Evolutionary conservation across 805 yeast species (phyloP).

Genomic region (Cyberlindnera americana): DNA sequence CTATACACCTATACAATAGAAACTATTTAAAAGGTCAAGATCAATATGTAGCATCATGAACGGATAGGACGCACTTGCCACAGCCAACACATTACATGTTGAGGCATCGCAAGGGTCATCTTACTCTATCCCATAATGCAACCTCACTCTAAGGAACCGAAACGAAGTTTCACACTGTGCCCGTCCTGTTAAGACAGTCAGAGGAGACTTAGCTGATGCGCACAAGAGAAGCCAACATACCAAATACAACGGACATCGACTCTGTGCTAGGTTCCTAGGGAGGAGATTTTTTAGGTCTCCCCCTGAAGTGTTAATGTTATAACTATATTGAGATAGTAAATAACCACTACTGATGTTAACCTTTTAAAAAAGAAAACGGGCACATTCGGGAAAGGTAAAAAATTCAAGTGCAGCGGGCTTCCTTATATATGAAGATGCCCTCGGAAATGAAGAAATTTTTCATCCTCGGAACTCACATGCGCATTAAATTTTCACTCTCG

Average conservation of each 20-base stretch:
- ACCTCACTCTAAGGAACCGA: conserved; percentile 61
- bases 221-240: conserved; percentile 21
- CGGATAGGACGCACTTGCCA: conserved; percentile 25
- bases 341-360: conserved; percentile 76
- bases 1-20: too few species aligned
- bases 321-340: conserved; percentile 58
- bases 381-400: conserved; percentile 4
- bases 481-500: conserved; percentile 2
- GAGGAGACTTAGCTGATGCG: conserved; percentile 63
- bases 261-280: conserved; percentile 30
- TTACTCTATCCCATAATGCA: conserved; percentile 28
- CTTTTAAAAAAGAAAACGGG: conserved; percentile 23
- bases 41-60: conserved; percentile 28
- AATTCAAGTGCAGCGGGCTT: conserved; percentile 26
- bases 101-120: conserved; percentile 20
- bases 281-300: conserved; percentile 10
- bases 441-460: conserved; percentile 7
- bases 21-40: conserved; percentile 4
- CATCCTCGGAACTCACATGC: conserved; percentile 1
- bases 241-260: conserved; percentile 25
- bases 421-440: conserved; percentile 28
- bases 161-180: conserved; percentile 69
- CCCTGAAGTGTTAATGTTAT: conserved; percentile 42
- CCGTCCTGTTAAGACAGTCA: conserved; percentile 73
- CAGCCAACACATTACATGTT: conserved; percentile 22